Evolutionary conservation across 805 yeast genomes (phyloP).

Genomic region (Blastobotrys parvus): DNA sequence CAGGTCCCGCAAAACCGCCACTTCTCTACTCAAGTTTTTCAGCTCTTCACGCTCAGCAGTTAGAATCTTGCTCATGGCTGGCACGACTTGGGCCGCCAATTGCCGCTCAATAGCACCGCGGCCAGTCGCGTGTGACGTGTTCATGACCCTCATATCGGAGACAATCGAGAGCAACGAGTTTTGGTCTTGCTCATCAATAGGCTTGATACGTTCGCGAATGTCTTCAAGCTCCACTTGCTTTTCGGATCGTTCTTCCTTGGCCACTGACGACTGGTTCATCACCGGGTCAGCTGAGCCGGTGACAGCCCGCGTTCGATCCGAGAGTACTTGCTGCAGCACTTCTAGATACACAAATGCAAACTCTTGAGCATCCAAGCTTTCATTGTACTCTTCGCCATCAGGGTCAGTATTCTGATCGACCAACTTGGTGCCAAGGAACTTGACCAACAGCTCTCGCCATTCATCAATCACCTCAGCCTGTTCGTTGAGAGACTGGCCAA

Average conservation of each 20-base stretch:
- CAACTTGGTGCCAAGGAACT: constrained; percentile 42
- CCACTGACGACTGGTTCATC: constrained; percentile 17
- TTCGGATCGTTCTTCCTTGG: constrained; percentile 15
- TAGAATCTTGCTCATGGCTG: neutral
- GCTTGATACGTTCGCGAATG: constrained; percentile 16
- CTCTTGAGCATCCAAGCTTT: constrained; percentile 69
- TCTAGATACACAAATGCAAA: constrained; percentile 36
- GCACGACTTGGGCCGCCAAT: neutral
- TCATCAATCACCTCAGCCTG: constrained; percentile 46
- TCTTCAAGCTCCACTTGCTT: constrained; percentile 17
- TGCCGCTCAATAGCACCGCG: neutral
- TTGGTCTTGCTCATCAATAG: constrained; percentile 2
- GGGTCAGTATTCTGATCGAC: constrained; percentile 42
- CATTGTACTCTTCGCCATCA: constrained; percentile 72
- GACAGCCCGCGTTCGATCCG: constrained; percentile 35
- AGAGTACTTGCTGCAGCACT: constrained; percentile 27
- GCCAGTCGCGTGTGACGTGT: neutral
- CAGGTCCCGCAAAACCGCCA: constrained; percentile 45
- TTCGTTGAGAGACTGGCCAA: constrained; percentile 32
- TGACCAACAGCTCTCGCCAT: constrained; percentile 40
- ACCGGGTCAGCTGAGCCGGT: constrained; percentile 28
- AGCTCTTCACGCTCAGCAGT: constrained; percentile 6
- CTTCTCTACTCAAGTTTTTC: constrained; percentile 10
- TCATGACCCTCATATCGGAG: neutral
- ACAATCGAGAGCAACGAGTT: neutral